Evolutionary conservation across 2,329 filamentous ascomycete genomes (phyloP).

Genomic region (Macrophomina tecta): DNA sequence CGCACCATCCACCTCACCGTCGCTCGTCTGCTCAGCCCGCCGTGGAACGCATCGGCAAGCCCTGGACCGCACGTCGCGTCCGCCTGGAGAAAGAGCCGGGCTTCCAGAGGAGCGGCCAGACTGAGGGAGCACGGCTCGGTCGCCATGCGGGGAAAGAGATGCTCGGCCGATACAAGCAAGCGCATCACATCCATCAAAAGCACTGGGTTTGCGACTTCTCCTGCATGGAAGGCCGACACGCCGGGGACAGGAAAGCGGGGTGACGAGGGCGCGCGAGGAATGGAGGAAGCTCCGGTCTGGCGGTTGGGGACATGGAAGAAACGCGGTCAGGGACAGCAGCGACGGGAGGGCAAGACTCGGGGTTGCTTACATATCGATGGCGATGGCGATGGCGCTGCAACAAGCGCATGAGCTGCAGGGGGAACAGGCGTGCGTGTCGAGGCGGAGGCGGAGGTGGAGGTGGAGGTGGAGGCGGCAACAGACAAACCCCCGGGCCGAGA

Average conservation of each 20-base stretch:
- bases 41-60: neutral
- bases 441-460: neutral
- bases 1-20: neutral
- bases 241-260: neutral
- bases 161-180: neutral
- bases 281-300: too few species aligned
- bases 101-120: neutral
- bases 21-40: constrained; percentile 1
- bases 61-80: neutral
- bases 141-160: neutral
- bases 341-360: neutral
- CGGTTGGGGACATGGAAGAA: neutral
- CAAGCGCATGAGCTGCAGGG: neutral
- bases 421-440: neutral
- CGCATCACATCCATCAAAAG: neutral
- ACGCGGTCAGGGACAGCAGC: neutral
- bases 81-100: neutral
- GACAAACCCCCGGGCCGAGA: neutral
- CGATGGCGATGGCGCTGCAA: neutral
- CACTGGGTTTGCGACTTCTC: neutral
- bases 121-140: neutral
- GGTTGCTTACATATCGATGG: neutral
- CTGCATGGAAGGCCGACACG: neutral
- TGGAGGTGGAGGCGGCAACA: neutral
- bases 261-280: neutral